Conservation (phyloP, 768 basidiomycete species). For the Lactarius quietus region DNA sequence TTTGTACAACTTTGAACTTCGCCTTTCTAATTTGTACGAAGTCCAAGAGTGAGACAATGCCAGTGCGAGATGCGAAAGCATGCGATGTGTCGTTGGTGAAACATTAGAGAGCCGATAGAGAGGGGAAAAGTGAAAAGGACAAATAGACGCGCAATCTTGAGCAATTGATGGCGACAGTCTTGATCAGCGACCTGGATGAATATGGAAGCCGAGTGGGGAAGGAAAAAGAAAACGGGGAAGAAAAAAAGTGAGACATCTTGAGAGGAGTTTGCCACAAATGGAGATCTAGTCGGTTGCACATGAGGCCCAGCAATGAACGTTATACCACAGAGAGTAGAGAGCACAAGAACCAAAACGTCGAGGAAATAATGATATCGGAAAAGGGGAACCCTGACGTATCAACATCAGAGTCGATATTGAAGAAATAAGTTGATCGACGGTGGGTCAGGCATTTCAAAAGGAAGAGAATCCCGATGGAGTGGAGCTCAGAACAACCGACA, state of each 20-base stretch:
- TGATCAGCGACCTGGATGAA: conserved; percentile 44
- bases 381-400: conserved; percentile 25
- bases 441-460: conserved; percentile 32
- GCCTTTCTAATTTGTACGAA: conserved; percentile 30
- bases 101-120: conserved; percentile 24
- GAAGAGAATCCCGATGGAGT: conserved; percentile 33
- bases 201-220: conserved; percentile 36
- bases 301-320: conserved; percentile 34
- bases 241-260: conserved; percentile 29
- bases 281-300: conserved; percentile 30
- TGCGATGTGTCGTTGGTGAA: conserved; percentile 25
- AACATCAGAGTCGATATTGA: conserved; percentile 27
- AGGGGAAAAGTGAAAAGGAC: neutral
- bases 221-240: conserved; percentile 11
- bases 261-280: conserved; percentile 30
- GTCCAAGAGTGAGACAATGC: conserved; percentile 33
- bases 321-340: conserved; percentile 23
- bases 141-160: conserved; percentile 22
- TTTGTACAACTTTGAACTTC: conserved; percentile 38
- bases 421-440: conserved; percentile 35
- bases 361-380: conserved; percentile 42
- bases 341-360: conserved; percentile 38
- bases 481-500: conserved; percentile 38
- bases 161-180: conserved; percentile 25
- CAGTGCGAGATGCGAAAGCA: conserved; percentile 34